These are phyloP conservation scores for Venustampulla echinocandica DNA, from an alignment of 495 filamentous ascomycete genomes.

Conservation along the genomic window DNA sequence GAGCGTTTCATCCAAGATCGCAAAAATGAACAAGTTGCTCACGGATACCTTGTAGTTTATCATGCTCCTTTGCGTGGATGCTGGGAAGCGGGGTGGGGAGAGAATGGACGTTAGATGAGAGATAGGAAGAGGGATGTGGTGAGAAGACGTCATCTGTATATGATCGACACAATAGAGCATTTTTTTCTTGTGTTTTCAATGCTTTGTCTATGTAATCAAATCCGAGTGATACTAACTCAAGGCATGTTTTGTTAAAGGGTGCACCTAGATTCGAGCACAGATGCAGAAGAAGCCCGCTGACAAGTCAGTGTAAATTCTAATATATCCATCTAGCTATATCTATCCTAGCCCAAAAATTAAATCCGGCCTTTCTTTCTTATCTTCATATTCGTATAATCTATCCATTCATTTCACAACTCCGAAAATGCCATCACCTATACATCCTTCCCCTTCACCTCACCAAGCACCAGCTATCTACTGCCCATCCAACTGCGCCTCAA, in stretches of 20 bases:
- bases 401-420: too few relatives aligned
- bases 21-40: slow-evolving; percentile 98
- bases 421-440: too few relatives aligned
- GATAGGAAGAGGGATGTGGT: background rate
- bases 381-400: background rate
- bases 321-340: slow-evolving; percentile 9
- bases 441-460: too few relatives aligned
- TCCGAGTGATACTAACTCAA: too few relatives aligned
- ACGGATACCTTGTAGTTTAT: slow-evolving; percentile 81
- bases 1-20: slow-evolving; percentile 86
- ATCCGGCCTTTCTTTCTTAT: too few relatives aligned
- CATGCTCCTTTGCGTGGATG: slow-evolving; percentile 2
- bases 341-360: too few relatives aligned
- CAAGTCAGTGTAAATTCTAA: background rate
- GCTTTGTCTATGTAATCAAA: too few relatives aligned
- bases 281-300: too few relatives aligned
- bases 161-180: slow-evolving; percentile 13
- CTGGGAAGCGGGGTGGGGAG: slow-evolving; percentile 1
- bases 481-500: slow-evolving; percentile 42
- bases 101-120: background rate
- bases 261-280: too few relatives aligned
- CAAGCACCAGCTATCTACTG: slow-evolving; percentile 2
- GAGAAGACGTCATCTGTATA: slow-evolving; percentile 9
- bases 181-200: too few relatives aligned
- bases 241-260: too few relatives aligned